Evolutionary conservation across 805 yeast genomes (phyloP), one percentile per base, ranked within the genome.

Genomic region (Candida sakaeoensis): DNA sequence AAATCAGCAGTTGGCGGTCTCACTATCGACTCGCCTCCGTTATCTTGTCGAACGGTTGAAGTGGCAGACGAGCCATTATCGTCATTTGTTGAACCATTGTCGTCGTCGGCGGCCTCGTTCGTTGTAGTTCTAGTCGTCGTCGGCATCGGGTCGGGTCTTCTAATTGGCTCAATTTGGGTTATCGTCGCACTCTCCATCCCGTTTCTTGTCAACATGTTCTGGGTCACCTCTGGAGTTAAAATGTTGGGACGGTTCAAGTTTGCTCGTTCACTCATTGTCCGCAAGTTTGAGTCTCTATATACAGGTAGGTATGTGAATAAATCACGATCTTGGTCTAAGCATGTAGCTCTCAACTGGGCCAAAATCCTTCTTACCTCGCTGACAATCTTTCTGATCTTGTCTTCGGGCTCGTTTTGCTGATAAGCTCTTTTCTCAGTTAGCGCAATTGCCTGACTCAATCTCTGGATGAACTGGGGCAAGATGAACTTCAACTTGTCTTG

Each of bases 401-500:
- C 13, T n/a, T 49, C 39, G 0, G 58, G 47, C 33, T 53, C 63
- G 16, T 53, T 43, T 43, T 65, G 72, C 41, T 67, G 72, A 39
- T 52, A 50, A 4, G 72, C 65, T 33, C 73, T 50, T 36, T 48
- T 60, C 46, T 63, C 72, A 8, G 69, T 59, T 10, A 68, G 49
- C 6, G 60, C 43, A 22, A 63, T 52, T 5, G 69, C 51, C 48
- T 54, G 67, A 10, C 59, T 47, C 17, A 68, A 39, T 41, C 61
- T 56, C 36, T 63, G 65, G 6, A 65, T 60, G 42, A 66, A 66
- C 44, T 64, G 70, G 3, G 73, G 73, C 42, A 65, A 52, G 4
- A 58, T 48, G 2, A 59, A 35, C 33, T 41, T 42, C 17, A 52
- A 40, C 31, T 55, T 58, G 33, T 48, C 49, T n/a, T 42, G 39